These are phyloP conservation scores for Dictyostelium capitatum DNA, from an alignment of 78 protist genomes.

Conservation along the genomic window DNA sequence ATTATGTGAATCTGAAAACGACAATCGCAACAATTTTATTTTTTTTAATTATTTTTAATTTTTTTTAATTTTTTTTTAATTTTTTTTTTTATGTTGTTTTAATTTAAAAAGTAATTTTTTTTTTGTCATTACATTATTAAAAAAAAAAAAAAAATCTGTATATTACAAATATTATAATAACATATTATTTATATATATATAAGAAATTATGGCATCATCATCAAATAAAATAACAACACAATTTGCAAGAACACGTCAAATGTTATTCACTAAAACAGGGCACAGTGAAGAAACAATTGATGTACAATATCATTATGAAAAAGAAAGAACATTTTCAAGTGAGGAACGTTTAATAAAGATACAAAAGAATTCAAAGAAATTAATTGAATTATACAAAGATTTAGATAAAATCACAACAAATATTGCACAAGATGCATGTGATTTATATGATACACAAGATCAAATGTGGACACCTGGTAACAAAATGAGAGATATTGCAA, in stretches of 20 bases:
- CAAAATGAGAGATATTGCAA: slow-evolving; percentile 33
- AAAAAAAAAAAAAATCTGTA: too few relatives aligned
- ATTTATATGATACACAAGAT: slow-evolving; percentile 59
- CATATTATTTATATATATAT: too few relatives aligned
- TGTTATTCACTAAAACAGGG: slow-evolving; percentile 65
- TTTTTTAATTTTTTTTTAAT: too few relatives aligned
- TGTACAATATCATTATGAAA: slow-evolving; percentile 68
- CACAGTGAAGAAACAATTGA: slow-evolving; percentile 72
- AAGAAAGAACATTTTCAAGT: slow-evolving; percentile 38
- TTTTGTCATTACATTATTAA: too few relatives aligned
- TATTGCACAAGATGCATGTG: slow-evolving; percentile 66
- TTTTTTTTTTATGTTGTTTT: too few relatives aligned
- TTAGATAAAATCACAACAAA: slow-evolving; percentile 23
- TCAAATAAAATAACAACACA: slow-evolving; percentile 31
- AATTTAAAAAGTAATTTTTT: too few relatives aligned
- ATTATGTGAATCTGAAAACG: too few relatives aligned
- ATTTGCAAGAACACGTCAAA: slow-evolving; percentile 73
- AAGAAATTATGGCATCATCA: too few relatives aligned
- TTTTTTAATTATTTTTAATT: too few relatives aligned
- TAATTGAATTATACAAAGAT: slow-evolving; percentile 49
- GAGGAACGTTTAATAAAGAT: slow-evolving; percentile 37
- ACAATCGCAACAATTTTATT: too few relatives aligned
- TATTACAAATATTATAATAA: too few relatives aligned
- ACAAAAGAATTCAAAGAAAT: slow-evolving; percentile 44
- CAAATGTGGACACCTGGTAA: slow-evolving; percentile 43